These are phyloP conservation scores for Tephrocybe sp. DNA, from an alignment of 768 basidiomycete genomes.

Conservation along the genomic window DNA sequence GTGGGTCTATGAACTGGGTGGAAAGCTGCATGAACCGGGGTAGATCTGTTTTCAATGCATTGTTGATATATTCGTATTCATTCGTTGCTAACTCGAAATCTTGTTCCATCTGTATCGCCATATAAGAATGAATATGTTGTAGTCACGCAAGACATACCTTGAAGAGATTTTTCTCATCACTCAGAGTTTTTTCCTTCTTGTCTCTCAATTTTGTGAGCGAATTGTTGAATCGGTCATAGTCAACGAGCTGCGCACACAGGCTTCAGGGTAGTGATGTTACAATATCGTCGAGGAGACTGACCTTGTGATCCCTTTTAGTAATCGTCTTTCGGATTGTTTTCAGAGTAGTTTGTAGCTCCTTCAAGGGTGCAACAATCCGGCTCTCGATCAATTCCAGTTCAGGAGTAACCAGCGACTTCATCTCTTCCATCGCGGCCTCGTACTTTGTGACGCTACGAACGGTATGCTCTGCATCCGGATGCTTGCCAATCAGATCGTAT, in stretches of 20 bases:
- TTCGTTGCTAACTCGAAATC: conserved; percentile 90
- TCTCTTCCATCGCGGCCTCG: conserved; percentile 74
- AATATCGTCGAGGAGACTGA: too few species aligned
- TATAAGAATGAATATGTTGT: conserved; percentile 14
- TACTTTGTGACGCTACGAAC: conserved; percentile 75
- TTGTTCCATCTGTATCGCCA: conserved; percentile 73
- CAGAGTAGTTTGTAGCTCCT: conserved; percentile 83
- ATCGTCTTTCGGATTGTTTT: conserved; percentile 92
- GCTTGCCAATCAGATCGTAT: conserved; percentile 73
- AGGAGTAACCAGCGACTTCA: conserved; percentile 73
- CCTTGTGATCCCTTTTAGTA: conserved; percentile 96
- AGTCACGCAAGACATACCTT: conserved; percentile 55
- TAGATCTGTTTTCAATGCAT: conserved; percentile 84
- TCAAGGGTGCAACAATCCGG: conserved; percentile 79
- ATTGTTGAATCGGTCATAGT: conserved; percentile 96
- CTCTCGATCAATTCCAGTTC: conserved; percentile 94
- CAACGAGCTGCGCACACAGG: conserved; percentile 55
- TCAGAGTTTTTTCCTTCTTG: conserved; percentile 96
- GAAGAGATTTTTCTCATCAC: conserved; percentile 95
- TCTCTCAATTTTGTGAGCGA: conserved; percentile 92
- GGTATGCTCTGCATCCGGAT: conserved; percentile 76
- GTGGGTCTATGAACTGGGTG: conserved; percentile 88
- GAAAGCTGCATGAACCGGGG: conserved; percentile 89
- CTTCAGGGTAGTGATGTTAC: too few species aligned
- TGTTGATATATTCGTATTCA: conserved; percentile 93